Percentiles rank a stretch among this genome's conserved stretches.
Conservation (phyloP, 164 flowering plant genomes). For the Liriodendron chinense region DNA sequence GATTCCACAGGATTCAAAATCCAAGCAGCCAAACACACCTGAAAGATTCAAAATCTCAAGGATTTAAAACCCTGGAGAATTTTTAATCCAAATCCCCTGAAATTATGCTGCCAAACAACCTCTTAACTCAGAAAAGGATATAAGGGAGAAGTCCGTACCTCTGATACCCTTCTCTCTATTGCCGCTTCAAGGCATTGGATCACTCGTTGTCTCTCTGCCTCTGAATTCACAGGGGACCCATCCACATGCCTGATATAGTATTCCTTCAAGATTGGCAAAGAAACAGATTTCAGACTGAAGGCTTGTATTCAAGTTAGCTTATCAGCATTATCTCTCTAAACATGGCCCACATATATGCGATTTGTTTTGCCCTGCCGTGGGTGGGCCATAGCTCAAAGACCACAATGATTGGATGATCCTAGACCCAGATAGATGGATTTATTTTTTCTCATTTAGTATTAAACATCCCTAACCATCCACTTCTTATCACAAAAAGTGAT, state of each 20-base stretch:
- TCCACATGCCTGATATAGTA: conserved; percentile 73
- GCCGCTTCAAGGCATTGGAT: conserved; percentile 92
- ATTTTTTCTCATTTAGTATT: no score
- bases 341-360: neutral
- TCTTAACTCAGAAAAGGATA: no score
- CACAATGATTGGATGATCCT: neutral
- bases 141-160: conserved; percentile 38
- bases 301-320: neutral
- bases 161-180: conserved; percentile 91
- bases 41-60: no score
- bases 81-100: no score
- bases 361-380: neutral
- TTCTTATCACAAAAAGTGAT: neutral
- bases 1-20: no score
- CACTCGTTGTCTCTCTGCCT: conserved; percentile 73
- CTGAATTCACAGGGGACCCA: conserved; percentile 78
- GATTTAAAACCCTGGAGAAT: no score
- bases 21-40: no score
- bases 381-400: neutral
- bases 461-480: neutral
- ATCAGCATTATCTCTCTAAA: neutral
- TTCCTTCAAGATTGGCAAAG: conserved; percentile 42
- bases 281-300: neutral
- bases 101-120: no score
- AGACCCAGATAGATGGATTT: neutral